Conservation (phyloP, 169 alveolate genomes). For the Plasmodium malariae region DNA sequence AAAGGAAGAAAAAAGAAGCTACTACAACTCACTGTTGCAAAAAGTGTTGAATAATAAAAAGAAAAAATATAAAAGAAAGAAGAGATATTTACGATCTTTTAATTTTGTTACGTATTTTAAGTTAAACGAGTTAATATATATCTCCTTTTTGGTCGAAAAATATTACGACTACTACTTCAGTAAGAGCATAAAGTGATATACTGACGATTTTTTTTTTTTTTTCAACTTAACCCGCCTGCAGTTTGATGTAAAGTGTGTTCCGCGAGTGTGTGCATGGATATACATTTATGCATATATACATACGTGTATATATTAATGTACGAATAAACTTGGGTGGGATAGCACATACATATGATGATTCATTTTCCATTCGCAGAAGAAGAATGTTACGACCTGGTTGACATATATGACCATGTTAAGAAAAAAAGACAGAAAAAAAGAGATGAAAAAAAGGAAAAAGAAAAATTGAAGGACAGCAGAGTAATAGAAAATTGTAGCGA, state of each 20-base stretch:
- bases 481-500: not conserved
- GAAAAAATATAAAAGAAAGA: conserved; percentile 13
- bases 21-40: conserved; percentile 20
- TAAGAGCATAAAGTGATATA: not conserved
- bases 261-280: not conserved
- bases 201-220: not conserved
- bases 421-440: not conserved
- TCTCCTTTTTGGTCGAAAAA: conserved; percentile 31
- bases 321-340: too few species aligned
- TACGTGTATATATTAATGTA: not conserved
- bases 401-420: conserved; percentile 18
- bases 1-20: conserved; percentile 12
- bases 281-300: not conserved
- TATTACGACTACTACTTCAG: conserved; percentile 20
- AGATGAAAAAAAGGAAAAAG: not conserved
- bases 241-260: not conserved
- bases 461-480: not conserved
- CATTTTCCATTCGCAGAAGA: conserved; percentile 15
- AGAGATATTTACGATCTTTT: conserved; percentile 39
- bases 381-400: conserved; percentile 45
- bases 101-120: conserved; percentile 52
- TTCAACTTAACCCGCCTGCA: not conserved
- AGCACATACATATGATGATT: not conserved
- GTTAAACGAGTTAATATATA: conserved; percentile 38
- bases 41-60: conserved; percentile 7